Conservation (phyloP, 495 filamentous ascomycete genomes). For the Oleoguttula mirabilis region DNA sequence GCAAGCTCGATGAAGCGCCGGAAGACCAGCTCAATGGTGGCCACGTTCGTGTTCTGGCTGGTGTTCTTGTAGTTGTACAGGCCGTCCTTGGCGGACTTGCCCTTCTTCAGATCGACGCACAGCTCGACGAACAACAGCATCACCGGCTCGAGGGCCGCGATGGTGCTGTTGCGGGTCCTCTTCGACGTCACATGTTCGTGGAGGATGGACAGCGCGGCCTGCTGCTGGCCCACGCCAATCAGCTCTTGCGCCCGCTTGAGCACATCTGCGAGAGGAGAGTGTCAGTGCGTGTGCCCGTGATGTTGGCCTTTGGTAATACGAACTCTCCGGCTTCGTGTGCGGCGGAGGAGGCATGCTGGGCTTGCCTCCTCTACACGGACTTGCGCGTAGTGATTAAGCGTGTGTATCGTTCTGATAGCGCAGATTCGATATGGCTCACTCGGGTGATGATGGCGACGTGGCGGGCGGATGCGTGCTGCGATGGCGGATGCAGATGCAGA, state of each 20-base stretch:
- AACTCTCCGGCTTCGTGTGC: slow-evolving; percentile 95
- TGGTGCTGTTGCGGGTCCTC: slow-evolving; percentile 91
- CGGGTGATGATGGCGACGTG: no score
- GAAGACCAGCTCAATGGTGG: slow-evolving; percentile 91
- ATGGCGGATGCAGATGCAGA: no score
- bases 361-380: slow-evolving; percentile 15
- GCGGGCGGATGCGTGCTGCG: no score
- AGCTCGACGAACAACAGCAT: slow-evolving; percentile 97
- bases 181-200: slow-evolving; percentile 99
- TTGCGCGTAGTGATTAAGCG: no score
- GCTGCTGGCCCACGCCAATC: slow-evolving; percentile 87
- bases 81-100: slow-evolving; percentile 95
- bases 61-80: slow-evolving; percentile 99
- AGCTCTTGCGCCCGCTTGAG: slow-evolving; percentile 97
- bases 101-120: slow-evolving; percentile 90
- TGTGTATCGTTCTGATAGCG: no score
- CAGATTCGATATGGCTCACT: no score
- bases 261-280: no score
- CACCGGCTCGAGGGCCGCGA: slow-evolving; percentile 90
- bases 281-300: no score
- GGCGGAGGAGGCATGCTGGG: slow-evolving; percentile 86
- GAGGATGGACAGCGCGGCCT: slow-evolving; percentile 82
- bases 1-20: slow-evolving; percentile 96
- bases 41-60: slow-evolving; percentile 95
- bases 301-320: no score